Conservation (phyloP, 352 stramenopile species). For the Pythium volutum region DNA sequence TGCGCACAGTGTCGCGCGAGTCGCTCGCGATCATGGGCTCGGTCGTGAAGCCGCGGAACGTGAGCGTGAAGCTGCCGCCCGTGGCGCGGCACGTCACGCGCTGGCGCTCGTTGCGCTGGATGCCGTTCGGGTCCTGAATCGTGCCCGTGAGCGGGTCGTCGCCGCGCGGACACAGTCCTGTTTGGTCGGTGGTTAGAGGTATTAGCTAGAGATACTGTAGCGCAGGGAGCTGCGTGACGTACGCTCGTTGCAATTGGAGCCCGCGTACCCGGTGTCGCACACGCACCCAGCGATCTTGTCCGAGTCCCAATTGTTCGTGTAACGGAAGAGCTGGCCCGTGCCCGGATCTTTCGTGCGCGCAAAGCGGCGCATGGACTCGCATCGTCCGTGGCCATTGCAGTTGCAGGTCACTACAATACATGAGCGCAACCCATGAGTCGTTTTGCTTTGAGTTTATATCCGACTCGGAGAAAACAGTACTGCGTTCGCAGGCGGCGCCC, state of each 20-base stretch:
- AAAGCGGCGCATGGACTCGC: slow-evolving; percentile 65
- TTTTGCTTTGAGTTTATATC: not conserved
- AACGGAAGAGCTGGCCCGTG: slow-evolving; percentile 40
- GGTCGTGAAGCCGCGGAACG: slow-evolving; percentile 75
- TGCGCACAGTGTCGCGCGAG: slow-evolving; percentile 39
- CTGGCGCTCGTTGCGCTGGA: slow-evolving; percentile 73
- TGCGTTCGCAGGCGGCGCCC: slow-evolving; percentile 72
- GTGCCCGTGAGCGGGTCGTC: slow-evolving; percentile 86
- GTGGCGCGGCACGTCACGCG: slow-evolving; percentile 70
- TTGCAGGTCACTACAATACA: slow-evolving; percentile 49
- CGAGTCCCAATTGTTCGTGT: slow-evolving; percentile 79
- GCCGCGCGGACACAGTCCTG: slow-evolving; percentile 70
- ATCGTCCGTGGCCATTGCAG: slow-evolving; percentile 81
- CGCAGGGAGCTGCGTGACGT: slow-evolving; percentile 13
- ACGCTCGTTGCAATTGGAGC: slow-evolving; percentile 69
- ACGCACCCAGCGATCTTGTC: slow-evolving; percentile 83
- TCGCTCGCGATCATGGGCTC: slow-evolving; percentile 60
- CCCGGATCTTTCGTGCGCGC: slow-evolving; percentile 62
- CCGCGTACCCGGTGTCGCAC: slow-evolving; percentile 78
- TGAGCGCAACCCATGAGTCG: not conserved
- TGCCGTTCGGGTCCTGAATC: slow-evolving; percentile 48
- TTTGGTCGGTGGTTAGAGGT: not conserved
- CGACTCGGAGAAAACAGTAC: not conserved
- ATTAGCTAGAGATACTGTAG: not conserved
- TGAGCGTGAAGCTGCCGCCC: slow-evolving; percentile 81